Evolutionary conservation across 345 rosid genomes (phyloP), one percentile per base, ranked within the genome.

Genomic region (Eucalyptus curtisii): DNA sequence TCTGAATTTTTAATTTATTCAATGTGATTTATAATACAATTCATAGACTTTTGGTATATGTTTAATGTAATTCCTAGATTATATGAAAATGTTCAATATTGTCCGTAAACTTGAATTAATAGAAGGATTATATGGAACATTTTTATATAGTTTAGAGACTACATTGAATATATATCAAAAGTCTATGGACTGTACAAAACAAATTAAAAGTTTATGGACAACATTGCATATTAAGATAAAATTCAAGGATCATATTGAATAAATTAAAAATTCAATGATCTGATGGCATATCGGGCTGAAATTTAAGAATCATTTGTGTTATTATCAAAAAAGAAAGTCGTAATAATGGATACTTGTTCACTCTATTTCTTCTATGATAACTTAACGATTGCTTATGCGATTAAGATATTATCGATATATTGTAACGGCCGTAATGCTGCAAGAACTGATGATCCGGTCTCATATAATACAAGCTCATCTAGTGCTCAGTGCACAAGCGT

Each of bases 191-290:
- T 24, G 13, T 0, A 55, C 24, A 9, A 6, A 24, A 55, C 13
- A 55, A 55, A 55, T 55, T 55, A 55, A 22, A 52, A 52, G 2
- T 52, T 1, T 1, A 19, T 3, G 0, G 2, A 52, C 1, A 4
- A 24, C 13, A 55, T 22, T 55, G 2, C 0, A 24, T 5, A 55
- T 55, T 2, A 4, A 0, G 11, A 22, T 55, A 55, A 53, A 53
- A 55, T 22, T 53, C 30, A 22, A 22, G 1, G 0, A 4, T 0
- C 11, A 55, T 1, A 4, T 55, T 55, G 24, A 17, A 52, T 0
- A 17, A 50, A 50, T 50, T 50, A 50, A 50, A 50, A 50, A 17
- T 50, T 50, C 53, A 50, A 50, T 50, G 53, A 50, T 17, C 2
- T 6, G 0, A 17, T 17, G 4, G 0, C 25, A 53, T 53, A 22